Evolutionary conservation across 306 rosid species (phyloP), one percentile per base, ranked within the genome.

Genomic region (Canavalia gladiata): DNA sequence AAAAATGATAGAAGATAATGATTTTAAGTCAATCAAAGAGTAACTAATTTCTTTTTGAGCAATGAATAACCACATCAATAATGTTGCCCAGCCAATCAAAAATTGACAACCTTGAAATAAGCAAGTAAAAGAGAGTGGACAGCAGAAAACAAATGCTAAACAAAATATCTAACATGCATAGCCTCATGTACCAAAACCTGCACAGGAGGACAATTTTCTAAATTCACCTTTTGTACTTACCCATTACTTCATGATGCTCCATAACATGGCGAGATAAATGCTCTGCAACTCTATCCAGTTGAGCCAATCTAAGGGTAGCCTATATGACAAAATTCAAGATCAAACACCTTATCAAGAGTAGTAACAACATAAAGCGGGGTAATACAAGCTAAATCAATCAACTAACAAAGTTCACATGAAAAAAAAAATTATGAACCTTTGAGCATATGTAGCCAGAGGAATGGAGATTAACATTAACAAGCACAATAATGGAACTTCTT

Each of bases 191-290:
- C 59, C 4, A 34, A 72, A 60, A 68, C 49, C 81, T 55, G 51
- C 59, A 54, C 69, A 45, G 39, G 80, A 56, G 58, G 77, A 7
- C 82, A 72, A 78, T 71, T 58, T 78, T 64, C 56, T 78, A 35
- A 50, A 72, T 75, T 84, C 47, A 51, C 41, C 74, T 70, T 67
- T 75, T 78, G 78, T 74, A 56, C 98, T 88, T 88, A 96, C 99
- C 99, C 98, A 96, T 96, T 85, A 96, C 99, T 96, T 96, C 97
- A 83, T 96, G 97, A 84, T 96, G 93, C 88, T 96, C 91, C 97
- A 96, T 96, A 75, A 96, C 97, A 67, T 96, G 95, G 73, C 84
- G 91, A 72, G 99, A 96, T 72, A 96, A 88, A 50, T 65, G 80
- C 81, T 96, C 99, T 30, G 98, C 92, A 60, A 96, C 98, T 85